Evolutionary conservation across 805 yeast genomes (phyloP).

Genomic region (Cyberlindnera suaveolens): DNA sequence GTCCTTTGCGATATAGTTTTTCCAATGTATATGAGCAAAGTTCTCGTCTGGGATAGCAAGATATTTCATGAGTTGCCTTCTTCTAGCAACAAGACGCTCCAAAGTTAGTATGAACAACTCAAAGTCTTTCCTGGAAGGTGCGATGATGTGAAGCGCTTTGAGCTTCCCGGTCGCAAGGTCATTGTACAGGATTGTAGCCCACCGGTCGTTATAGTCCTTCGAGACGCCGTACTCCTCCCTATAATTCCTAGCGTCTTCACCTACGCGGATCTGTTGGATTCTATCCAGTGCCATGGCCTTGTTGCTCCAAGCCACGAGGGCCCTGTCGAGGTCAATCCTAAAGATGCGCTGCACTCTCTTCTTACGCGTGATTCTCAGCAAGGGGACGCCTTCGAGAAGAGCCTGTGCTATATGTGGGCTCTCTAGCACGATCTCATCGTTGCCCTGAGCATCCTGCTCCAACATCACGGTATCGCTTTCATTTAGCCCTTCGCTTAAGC

Average conservation of each 20-base stretch:
- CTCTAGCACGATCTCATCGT: conserved; percentile 13
- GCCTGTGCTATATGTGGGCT: conserved; percentile 38
- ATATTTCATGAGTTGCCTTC: conserved; percentile 58
- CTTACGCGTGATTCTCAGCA: conserved; percentile 64
- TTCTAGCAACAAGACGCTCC: conserved; percentile 45
- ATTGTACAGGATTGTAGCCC: conserved; percentile 79
- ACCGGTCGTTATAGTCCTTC: conserved; percentile 52
- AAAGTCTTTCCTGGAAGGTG: conserved; percentile 44
- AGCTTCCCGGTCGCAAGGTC: conserved; percentile 53
- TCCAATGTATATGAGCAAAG: conserved; percentile 64
- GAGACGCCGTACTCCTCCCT: conserved; percentile 79
- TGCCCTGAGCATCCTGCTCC: conserved; percentile 1
- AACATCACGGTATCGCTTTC: conserved; percentile 1
- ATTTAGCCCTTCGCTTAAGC: conserved; percentile 1
- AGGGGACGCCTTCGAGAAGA: conserved; percentile 52
- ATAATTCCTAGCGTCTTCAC: conserved; percentile 73
- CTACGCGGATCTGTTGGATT: conserved; percentile 55
- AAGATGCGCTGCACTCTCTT: conserved; percentile 57
- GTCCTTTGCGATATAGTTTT: conserved; percentile 36
- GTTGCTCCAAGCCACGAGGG: conserved; percentile 52
- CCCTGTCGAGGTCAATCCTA: conserved; percentile 47
- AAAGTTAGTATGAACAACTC: conserved; percentile 51
- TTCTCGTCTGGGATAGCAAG: conserved; percentile 56
- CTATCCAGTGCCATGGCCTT: conserved; percentile 50
- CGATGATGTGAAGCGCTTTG: conserved; percentile 76